Conservation (phyloP, 148 eudicot genomes). For the Chenopodium berlandieri region DNA sequence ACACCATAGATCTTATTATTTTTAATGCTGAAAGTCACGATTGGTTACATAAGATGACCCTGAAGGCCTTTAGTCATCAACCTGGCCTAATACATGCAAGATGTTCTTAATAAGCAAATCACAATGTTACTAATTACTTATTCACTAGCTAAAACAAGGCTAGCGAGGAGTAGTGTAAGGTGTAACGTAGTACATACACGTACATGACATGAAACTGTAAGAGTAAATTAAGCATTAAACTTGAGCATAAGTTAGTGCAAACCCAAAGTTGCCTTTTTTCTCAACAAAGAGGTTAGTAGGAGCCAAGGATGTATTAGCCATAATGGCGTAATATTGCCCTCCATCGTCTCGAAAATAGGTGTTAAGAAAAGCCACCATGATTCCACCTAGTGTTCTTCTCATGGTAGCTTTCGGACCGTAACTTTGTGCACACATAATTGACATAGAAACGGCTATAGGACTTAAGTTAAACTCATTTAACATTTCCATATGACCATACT, state of each 20-base stretch:
- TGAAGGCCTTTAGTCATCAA: too few species aligned
- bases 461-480: background rate
- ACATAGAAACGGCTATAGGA: too few species aligned
- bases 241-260: background rate
- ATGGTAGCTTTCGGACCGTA: background rate
- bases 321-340: background rate
- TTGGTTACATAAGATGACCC: too few species aligned
- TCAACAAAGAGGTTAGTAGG: background rate
- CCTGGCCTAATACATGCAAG: too few species aligned
- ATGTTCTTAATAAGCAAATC: too few species aligned
- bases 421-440: background rate
- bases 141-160: background rate
- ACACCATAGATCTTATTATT: too few species aligned
- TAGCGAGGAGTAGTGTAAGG: background rate
- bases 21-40: too few species aligned
- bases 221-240: background rate
- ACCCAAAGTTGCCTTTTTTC: background rate
- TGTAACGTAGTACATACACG: too few species aligned
- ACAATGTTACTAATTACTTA: too few species aligned
- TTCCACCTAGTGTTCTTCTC: constrained; percentile 16
- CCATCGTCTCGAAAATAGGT: background rate
- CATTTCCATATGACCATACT: constrained; percentile 18
- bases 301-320: background rate
- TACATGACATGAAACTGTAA: too few species aligned
- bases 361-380: constrained; percentile 12